Evolutionary conservation across 805 yeast species (phyloP), one percentile per base, ranked within the genome.

Genomic region (Wickerhamiella domercqiae): DNA sequence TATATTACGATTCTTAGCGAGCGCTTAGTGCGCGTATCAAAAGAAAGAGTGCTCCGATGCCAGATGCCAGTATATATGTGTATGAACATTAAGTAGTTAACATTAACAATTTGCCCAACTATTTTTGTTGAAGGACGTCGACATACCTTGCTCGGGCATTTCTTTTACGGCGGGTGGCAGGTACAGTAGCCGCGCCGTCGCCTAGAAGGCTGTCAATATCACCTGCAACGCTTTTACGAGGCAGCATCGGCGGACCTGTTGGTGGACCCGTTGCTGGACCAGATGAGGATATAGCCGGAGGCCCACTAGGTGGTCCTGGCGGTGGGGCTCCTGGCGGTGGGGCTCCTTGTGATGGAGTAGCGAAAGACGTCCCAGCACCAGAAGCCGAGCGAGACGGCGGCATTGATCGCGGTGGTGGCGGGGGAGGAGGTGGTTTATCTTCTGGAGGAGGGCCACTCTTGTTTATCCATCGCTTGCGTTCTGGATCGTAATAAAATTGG

Each of bases 391-490:
- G 15, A n/a, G 21, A 15, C 21, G 3, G 34, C 13, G 3, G 11
- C 29, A 7, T 26, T 24, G 16, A 35, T n/a, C n/a, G n/a, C n/a
- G n/a, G n/a, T 9, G 75, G 75, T 1, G 76, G 71, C 3, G 93
- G 90, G 3, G 94, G 87, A 2, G 87, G 77, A 2, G 77, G 73
- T 63, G 36, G 66, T 17, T 43, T 47, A 17, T 52, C 56, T 34
- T 42, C 46, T 4, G 60, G 59, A 9, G 49, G 37, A 13, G 52
- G 52, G 72, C 90, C 35, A 69, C 64, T 19, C 75, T 70, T 3
- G 71, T 82, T 76, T 37, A 90, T 72, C 95, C 96, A 90, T 50
- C 94, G 70, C 54, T 78, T 75, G 52, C 78, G 67, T 41, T 78
- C 73, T 49, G 81, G 87, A 59, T 86, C 94, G 55, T 73, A 90